phyloP scores from a whole-genome alignment of 805 yeast genomes.

The Ogataea minuta region DNA sequence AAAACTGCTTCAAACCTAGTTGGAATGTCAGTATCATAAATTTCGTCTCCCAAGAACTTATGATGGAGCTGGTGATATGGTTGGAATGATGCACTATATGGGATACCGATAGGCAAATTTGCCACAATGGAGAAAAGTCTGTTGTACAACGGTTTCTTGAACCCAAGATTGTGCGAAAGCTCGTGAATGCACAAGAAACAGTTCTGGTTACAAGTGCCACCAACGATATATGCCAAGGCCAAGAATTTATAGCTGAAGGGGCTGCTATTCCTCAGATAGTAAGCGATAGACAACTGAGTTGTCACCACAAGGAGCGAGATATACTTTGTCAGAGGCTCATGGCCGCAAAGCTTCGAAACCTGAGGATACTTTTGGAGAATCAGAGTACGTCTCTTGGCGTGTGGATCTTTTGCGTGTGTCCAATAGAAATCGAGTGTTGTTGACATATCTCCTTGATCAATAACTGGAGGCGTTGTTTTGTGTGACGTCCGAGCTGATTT shows the following conservation, averaged over 20 bases:
- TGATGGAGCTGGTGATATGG: constrained; percentile 93
- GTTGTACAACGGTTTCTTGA: constrained; percentile 74
- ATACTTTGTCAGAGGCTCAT: constrained; percentile 83
- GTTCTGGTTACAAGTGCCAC: constrained; percentile 85
- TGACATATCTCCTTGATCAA: constrained; percentile 22
- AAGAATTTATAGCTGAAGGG: constrained; percentile 55
- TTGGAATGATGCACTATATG: constrained; percentile 83
- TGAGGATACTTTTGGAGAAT: constrained; percentile 78
- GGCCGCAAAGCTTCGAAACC: constrained; percentile 76
- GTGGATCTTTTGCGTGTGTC: constrained; percentile 84
- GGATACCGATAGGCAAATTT: constrained; percentile 85
- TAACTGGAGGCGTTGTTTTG: constrained; percentile 26
- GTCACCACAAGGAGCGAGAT: constrained; percentile 62
- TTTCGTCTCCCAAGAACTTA: constrained; percentile 82
- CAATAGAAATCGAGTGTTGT: constrained; percentile 63
- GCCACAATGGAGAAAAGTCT: constrained; percentile 73
- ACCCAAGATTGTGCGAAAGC: constrained; percentile 78
- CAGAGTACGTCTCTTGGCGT: constrained; percentile 65
- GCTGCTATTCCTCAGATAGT: constrained; percentile 52
- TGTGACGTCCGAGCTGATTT: constrained; percentile 19
- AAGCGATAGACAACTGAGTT: constrained; percentile 67
- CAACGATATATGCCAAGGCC: constrained; percentile 68
- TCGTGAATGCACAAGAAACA: constrained; percentile 87
- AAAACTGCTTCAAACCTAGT: constrained; percentile 73
- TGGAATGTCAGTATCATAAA: constrained; percentile 85